Percentiles rank a stretch among this genome's conserved stretches.
phyloP scores from a whole-genome alignment of 495 filamentous ascomycete species.

The Aspergillus haitiensis region DNA sequence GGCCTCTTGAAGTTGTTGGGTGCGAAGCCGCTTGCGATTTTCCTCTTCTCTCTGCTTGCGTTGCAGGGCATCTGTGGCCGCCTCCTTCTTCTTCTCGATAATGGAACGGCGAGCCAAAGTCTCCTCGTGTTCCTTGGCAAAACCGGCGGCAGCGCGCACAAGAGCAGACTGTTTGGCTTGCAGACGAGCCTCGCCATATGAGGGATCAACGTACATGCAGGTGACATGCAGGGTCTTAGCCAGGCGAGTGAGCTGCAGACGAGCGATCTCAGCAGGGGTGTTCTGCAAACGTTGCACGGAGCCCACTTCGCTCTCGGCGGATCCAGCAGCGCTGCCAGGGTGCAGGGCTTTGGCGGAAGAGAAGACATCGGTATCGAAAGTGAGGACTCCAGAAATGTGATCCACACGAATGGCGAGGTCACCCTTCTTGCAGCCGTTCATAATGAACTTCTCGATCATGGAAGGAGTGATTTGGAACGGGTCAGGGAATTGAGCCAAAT shows the following conservation, averaged over 20 bases:
- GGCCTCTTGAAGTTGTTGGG: slow-evolving; percentile 81
- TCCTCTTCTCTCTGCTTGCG: slow-evolving; percentile 91
- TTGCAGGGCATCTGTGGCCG: slow-evolving; percentile 78
- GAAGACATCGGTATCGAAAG: slow-evolving; percentile 97
- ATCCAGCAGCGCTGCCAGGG: slow-evolving; percentile 79
- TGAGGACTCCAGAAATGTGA: slow-evolving; percentile 89
- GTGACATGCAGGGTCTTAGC: slow-evolving; percentile 89
- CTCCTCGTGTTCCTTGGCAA: slow-evolving; percentile 88
- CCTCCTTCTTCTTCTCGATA: slow-evolving; percentile 96
- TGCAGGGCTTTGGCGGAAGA: slow-evolving; percentile 93
- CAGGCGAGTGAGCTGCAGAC: slow-evolving; percentile 87
- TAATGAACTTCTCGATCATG: slow-evolving; percentile 99
- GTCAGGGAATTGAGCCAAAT: slow-evolving; percentile 93
- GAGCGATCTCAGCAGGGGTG: slow-evolving; percentile 96
- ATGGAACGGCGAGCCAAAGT: slow-evolving; percentile 81
- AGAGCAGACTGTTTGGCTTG: slow-evolving; percentile 79
- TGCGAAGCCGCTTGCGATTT: slow-evolving; percentile 74
- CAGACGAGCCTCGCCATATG: slow-evolving; percentile 74
- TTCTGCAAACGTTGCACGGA: slow-evolving; percentile 94
- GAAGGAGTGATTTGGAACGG: slow-evolving; percentile 90
- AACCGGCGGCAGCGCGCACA: slow-evolving; percentile 76
- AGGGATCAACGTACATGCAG: slow-evolving; percentile 90
- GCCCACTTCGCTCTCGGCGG: slow-evolving; percentile 80
- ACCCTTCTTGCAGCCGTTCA: slow-evolving; percentile 99
- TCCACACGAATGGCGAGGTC: slow-evolving; percentile 95